These are phyloP conservation scores for Dalbergia cochinchinensis DNA, from an alignment of 306 rosid genomes.

Conservation along the genomic window DNA sequence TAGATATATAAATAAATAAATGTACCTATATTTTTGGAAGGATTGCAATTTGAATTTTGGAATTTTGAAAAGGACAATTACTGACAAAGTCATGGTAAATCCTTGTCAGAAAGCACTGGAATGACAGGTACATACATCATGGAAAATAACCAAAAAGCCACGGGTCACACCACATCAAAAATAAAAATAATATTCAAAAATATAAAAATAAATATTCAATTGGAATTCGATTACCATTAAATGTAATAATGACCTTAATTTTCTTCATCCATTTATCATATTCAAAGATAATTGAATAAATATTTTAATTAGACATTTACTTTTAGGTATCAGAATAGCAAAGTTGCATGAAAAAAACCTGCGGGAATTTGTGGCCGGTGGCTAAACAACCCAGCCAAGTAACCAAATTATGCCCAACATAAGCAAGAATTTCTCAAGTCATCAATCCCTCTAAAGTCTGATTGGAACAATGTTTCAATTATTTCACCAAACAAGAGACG, in stretches of 20 bases:
- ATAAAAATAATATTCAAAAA: no score
- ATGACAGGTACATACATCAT: conserved; percentile 39
- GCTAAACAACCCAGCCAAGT: background rate
- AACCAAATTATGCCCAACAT: background rate
- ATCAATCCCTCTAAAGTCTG: background rate
- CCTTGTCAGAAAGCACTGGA: conserved; percentile 30
- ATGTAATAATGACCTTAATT: no score
- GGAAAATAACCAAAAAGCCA: background rate
- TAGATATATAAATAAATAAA: no score
- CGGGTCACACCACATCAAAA: no score
- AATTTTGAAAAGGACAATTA: conserved; percentile 38
- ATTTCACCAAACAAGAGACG: background rate
- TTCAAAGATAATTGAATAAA: no score
- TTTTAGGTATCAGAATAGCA: no score
- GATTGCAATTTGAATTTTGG: background rate
- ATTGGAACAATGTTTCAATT: background rate
- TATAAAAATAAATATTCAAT: no score
- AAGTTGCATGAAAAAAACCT: background rate
- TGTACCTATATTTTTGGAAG: no score
- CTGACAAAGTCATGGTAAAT: conserved; percentile 21
- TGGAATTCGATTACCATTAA: no score
- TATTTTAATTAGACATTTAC: no score
- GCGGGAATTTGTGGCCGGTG: background rate
- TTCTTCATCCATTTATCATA: no score
- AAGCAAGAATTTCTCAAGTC: background rate